Evolutionary conservation across 1,284 basidiomycete genomes (phyloP), one percentile per base, ranked within the genome.

Genomic region (Phenoliferia sp.): DNA sequence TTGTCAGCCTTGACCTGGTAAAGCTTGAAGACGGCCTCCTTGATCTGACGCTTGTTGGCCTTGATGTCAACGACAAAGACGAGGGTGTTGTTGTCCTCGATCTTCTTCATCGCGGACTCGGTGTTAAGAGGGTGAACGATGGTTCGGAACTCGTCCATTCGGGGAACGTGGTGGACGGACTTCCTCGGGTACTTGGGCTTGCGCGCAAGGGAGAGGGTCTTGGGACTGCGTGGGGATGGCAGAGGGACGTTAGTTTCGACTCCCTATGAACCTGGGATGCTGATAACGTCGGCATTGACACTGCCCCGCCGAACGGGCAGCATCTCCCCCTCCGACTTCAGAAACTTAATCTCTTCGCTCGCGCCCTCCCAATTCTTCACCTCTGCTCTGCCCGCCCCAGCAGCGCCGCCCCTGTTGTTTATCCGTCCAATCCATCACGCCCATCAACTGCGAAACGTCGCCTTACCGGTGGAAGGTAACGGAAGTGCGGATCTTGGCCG

Each of bases 1-100:
- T 95, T 95, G 62, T 88, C 89, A 44, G 94, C 90, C 82, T 95
- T 88, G 66, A 98, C 94, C 78, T 97, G 94, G 83, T 98, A 98
- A 76, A 98, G 82, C 87, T 97, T 96, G 88, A 98, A 97, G 76
- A 99, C 92, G 12, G 95, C 95, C 76, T 94, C 92, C 87, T 94
- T 95, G 84, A 99, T 98, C 82, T 97, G 92, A 68, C 93, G 88
- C 88, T 99, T 99, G 89, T 98, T 99, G 87, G 83, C 85, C 79
- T 87, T 88, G 81, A 97, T 80, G 82, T 98, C 94, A 64, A 96
- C 93, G 74, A 98, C 90, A 85, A 98, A 98, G 71, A 98, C 94
- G 69, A 99, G 87, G 56, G 95, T 98, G 85, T 99, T 99, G 85
- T 97, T 89, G 83, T 98, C 95, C 85, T 99, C 95, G 75, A 99